Percentiles rank a stretch among this genome's conserved stretches.
Evolutionary conservation across 345 rosid species (phyloP).

Genomic region (Gossypium rotundifolium): DNA sequence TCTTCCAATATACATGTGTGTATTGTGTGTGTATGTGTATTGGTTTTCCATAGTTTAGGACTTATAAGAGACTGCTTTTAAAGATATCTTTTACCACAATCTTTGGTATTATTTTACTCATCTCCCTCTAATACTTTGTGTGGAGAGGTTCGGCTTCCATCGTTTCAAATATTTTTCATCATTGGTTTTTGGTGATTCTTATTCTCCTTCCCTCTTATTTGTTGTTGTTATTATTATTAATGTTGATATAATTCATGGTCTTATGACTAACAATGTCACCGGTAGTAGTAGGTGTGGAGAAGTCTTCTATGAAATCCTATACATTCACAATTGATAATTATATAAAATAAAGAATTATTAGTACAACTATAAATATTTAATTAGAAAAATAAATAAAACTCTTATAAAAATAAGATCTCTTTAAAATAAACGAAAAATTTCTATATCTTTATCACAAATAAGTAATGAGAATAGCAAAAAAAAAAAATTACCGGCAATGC

Average conservation of each 20-base stretch:
- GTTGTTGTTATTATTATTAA: background rate
- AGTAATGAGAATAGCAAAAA: no score
- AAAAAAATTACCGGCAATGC: no score
- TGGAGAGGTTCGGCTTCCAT: background rate
- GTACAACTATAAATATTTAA: no score
- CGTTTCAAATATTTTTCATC: background rate
- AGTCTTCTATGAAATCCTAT: background rate
- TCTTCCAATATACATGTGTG: background rate
- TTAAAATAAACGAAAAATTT: no score
- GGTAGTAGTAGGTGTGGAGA: background rate
- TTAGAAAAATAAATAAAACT: no score
- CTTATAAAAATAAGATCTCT: no score
- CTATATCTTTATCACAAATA: no score
- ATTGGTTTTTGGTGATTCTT: background rate
- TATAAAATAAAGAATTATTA: no score
- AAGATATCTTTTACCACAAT: background rate
- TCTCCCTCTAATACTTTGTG: background rate
- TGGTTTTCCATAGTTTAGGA: background rate
- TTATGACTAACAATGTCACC: background rate
- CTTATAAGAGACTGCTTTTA: background rate
- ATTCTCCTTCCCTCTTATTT: background rate
- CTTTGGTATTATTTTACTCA: background rate
- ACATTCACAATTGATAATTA: background rate
- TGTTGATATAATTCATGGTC: background rate
- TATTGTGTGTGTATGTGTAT: constrained; percentile 5